These are phyloP conservation scores for Thalia dealbata DNA, from an alignment of 176 grass and related monocot genomes.

Conservation along the genomic window DNA sequence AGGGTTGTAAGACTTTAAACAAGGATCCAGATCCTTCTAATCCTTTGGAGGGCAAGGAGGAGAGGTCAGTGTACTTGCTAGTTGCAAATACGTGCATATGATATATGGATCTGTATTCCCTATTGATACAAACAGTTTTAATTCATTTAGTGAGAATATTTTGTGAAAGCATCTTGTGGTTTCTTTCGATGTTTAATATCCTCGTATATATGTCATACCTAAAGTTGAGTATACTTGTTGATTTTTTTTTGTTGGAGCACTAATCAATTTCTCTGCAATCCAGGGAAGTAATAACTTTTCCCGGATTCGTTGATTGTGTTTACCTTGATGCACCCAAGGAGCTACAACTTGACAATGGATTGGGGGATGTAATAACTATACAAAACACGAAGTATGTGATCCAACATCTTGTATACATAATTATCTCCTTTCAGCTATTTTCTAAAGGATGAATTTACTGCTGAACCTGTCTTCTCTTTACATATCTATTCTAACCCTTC, in stretches of 20 bases:
- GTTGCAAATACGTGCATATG: slow-evolving; percentile 1
- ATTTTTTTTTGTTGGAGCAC: not conserved
- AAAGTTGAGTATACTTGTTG: not conserved
- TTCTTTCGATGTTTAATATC: not conserved
- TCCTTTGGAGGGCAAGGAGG: slow-evolving; percentile 70
- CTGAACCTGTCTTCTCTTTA: too few species aligned
- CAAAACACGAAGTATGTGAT: slow-evolving; percentile 56
- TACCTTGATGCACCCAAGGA: slow-evolving; percentile 66
- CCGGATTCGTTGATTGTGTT: slow-evolving; percentile 84
- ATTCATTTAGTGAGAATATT: not conserved
- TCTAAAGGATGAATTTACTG: too few species aligned
- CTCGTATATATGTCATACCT: not conserved
- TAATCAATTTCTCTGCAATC: slow-evolving; percentile 25
- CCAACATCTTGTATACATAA: not conserved
- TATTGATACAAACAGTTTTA: not conserved
- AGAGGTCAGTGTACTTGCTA: slow-evolving; percentile 42
- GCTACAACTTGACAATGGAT: slow-evolving; percentile 73
- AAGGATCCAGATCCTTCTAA: slow-evolving; percentile 89
- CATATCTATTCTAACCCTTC: too few species aligned
- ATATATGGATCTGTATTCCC: not conserved
- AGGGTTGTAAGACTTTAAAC: slow-evolving; percentile 73
- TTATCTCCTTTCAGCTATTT: not conserved
- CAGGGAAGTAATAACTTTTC: slow-evolving; percentile 78
- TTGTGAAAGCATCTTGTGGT: not conserved
- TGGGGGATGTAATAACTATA: slow-evolving; percentile 73